phyloP scores from a whole-genome alignment of 2,329 filamentous ascomycete species.

The Pseudocercospora pini-densiflorae region DNA sequence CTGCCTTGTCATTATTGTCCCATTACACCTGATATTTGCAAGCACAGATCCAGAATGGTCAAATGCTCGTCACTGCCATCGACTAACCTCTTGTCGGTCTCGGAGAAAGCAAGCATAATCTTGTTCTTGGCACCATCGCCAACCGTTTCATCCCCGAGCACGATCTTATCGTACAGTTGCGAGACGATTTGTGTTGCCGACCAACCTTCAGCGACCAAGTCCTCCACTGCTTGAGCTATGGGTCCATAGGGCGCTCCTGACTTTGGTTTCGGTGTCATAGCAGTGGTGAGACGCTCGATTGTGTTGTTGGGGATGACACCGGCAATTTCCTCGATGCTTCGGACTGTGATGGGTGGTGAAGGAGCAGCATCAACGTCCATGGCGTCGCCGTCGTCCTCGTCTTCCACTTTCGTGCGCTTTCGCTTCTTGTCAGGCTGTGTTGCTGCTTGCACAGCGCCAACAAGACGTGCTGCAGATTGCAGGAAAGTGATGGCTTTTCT shows the following conservation, averaged over 20 bases:
- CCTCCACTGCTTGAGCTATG: constrained; percentile 79
- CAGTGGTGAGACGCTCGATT: constrained; percentile 70
- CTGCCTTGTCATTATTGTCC: constrained; percentile 15
- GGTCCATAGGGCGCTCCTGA: constrained; percentile 66
- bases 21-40: constrained; percentile 63
- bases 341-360: constrained; percentile 65
- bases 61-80: constrained; percentile 97
- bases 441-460: constrained; percentile 62
- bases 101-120: constrained; percentile 87
- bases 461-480: constrained; percentile 89
- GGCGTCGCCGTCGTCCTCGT: constrained; percentile 65
- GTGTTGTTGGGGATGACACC: constrained; percentile 84
- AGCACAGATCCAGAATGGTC: constrained; percentile 80
- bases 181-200: constrained; percentile 85
- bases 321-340: constrained; percentile 90
- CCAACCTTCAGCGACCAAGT: constrained; percentile 96
- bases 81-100: constrained; percentile 90
- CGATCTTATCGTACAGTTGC: constrained; percentile 82
- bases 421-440: constrained; percentile 41
- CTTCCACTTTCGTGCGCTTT: constrained; percentile 59
- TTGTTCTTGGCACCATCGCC: constrained; percentile 86
- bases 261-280: constrained; percentile 69
- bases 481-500: constrained; percentile 95
- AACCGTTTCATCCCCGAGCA: constrained; percentile 78
- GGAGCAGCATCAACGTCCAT: constrained; percentile 51